Conservation (phyloP, 1,284 basidiomycete genomes). For the Cerioporus squamosus region DNA sequence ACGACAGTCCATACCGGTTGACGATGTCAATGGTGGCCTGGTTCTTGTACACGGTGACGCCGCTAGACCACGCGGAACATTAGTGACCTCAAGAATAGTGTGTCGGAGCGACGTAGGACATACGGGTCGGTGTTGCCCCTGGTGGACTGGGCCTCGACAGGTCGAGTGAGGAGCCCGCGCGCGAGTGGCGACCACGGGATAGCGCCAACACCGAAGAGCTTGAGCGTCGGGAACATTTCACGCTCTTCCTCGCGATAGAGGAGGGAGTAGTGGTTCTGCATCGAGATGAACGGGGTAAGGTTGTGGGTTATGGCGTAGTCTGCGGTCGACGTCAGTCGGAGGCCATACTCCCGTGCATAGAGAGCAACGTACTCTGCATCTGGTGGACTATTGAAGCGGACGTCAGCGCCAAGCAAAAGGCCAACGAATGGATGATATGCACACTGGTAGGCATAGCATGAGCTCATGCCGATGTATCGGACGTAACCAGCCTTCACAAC, state of each 20-base stretch:
- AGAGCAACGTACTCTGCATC: neutral
- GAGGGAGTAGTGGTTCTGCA: constrained; percentile 54
- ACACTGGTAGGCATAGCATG: constrained; percentile 45
- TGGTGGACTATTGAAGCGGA: constrained; percentile 38
- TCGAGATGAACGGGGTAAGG: constrained; percentile 55
- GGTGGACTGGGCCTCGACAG: constrained; percentile 25
- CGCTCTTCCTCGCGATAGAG: constrained; percentile 54
- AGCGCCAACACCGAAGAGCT: constrained; percentile 41
- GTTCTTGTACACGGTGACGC: neutral
- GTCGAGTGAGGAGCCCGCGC: constrained; percentile 37
- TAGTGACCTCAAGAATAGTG: too few relatives aligned
- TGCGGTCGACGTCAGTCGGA: neutral
- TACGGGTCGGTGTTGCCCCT: constrained; percentile 26
- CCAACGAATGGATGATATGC: constrained; percentile 16
- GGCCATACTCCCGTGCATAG: neutral
- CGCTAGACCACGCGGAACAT: too few relatives aligned
- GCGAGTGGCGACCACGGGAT: constrained; percentile 37
- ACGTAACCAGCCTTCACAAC: constrained; percentile 39
- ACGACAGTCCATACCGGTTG: neutral
- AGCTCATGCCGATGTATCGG: constrained; percentile 45
- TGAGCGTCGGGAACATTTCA: constrained; percentile 39
- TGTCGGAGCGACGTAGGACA: constrained; percentile 28
- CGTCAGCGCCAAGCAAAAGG: neutral
- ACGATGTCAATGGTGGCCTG: neutral
- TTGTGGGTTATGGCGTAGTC: constrained; percentile 41